Base-by-base conservation (phyloP, 371 early-diverging fungal genomes). In the Mucor lusitanicus region DNA sequence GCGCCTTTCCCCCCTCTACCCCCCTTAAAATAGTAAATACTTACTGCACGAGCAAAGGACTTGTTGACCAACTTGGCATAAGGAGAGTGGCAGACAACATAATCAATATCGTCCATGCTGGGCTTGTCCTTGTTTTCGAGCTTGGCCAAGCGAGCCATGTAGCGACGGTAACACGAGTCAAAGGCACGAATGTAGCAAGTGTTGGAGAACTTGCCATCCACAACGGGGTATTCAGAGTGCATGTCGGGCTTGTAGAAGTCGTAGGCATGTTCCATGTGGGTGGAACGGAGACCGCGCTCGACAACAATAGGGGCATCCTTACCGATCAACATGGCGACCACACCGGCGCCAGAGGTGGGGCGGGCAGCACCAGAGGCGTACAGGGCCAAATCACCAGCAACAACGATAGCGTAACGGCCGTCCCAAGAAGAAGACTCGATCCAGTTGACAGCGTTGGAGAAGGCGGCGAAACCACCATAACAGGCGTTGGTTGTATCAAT, bases 171-270 rank as follows among this genome's bases (percentile, higher is more conserved):
- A 77, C 94, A 93, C 61, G 87, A 82, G 80, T 96, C 95, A 50
- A 97, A 87, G 28, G 98, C 94, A 63, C 91, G 90, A 68, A 95
- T 82, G 81, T 98, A 99, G 83, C 97, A 96, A 12, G 86, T 85
- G 84, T 95, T 92, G 53, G 96, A 94, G 64, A 96, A 89, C 46
- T 90, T 91, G 33, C 99, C 99, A 77, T 99, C 97, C 39, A 99
- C 96, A 44, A 90, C 91, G 54, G 99, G 98, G 85, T 92, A 98
- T 80, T 97, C 98, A 62, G 95, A 94, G 69, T 92, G 90, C 73
- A 96, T 88, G 80, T 96, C 92, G 66, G 99, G 98, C 89, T 99
- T 99, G 89, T 96, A 90, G 72, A 99, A 99, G 77, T 99, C 99
- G 82, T 94, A 98, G 57, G 91, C 91, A 80, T 99, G 97, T 75